Evolutionary conservation across 2,329 filamentous ascomycete genomes (phyloP).

Genomic region (Coniochaeta ligniaria): DNA sequence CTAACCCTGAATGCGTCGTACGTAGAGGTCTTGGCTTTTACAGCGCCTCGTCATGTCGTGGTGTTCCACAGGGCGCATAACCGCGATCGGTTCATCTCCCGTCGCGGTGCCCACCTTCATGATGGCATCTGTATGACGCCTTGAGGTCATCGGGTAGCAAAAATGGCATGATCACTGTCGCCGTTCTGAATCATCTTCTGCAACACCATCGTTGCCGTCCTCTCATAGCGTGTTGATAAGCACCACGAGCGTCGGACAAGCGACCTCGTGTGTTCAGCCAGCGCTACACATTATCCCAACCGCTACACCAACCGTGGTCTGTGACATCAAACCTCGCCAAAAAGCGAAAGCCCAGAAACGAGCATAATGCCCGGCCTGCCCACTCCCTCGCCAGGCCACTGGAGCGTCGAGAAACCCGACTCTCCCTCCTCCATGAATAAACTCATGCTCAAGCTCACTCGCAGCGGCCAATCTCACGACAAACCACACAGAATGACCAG

Average conservation of each 20-base stretch:
- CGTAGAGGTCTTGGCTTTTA: background rate
- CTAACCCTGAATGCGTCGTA: background rate
- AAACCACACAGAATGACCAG: background rate
- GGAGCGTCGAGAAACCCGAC: background rate
- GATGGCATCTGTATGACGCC: background rate
- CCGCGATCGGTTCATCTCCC: background rate
- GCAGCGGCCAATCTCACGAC: background rate
- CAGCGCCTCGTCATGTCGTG: background rate
- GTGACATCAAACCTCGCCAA: background rate
- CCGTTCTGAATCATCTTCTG: background rate
- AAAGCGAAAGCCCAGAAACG: background rate
- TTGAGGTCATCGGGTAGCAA: background rate
- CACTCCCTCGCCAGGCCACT: background rate
- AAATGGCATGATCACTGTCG: background rate
- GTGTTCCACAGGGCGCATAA: background rate
- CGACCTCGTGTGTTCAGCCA: background rate
- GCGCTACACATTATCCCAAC: background rate
- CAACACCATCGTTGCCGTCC: background rate
- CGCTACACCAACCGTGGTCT: background rate
- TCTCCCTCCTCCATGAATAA: background rate
- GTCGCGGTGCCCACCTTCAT: background rate
- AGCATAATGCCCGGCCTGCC: background rate
- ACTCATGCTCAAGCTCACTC: background rate
- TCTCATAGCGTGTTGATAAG: background rate
- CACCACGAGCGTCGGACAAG: background rate